Conservation (phyloP, 1,284 basidiomycete genomes). For the Rhodotorula mucilaginosa region DNA sequence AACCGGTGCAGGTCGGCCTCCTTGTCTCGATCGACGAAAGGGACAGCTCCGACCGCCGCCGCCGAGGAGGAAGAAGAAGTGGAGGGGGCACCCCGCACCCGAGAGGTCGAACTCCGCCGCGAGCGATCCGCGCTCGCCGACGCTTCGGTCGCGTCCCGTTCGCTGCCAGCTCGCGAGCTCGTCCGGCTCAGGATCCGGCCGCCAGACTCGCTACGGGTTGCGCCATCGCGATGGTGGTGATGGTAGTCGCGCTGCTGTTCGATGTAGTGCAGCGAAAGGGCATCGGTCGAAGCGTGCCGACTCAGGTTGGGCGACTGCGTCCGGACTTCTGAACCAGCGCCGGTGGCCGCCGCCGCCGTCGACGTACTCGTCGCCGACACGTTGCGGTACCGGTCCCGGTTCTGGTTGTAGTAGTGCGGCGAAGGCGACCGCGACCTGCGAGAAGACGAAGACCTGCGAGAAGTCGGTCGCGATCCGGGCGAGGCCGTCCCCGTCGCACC, state of each 20-base stretch:
- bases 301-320: conserved; percentile 32
- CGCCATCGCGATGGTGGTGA: neutral
- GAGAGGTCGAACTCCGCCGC: conserved; percentile 1
- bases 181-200: conserved; percentile 8
- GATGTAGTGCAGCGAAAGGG: conserved; percentile 36
- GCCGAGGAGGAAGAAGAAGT: neutral
- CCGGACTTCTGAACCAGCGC: neutral
- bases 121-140: neutral
- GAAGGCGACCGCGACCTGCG: conserved; percentile 22
- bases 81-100: neutral
- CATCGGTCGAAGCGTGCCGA: conserved; percentile 31
- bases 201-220: neutral
- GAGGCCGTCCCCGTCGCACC: neutral
- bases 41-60: neutral
- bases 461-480: conserved; percentile 19
- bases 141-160: conserved; percentile 8
- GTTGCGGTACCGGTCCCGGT: neutral
- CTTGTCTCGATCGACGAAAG: conserved; percentile 24
- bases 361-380: neutral
- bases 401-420: conserved; percentile 7
- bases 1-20: conserved; percentile 30
- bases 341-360: neutral
- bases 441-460: conserved; percentile 20
- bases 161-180: conserved; percentile 18
- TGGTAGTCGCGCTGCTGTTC: conserved; percentile 9